Evolutionary conservation across 306 rosid species (phyloP).

Genomic region (Castanospermum australe): DNA sequence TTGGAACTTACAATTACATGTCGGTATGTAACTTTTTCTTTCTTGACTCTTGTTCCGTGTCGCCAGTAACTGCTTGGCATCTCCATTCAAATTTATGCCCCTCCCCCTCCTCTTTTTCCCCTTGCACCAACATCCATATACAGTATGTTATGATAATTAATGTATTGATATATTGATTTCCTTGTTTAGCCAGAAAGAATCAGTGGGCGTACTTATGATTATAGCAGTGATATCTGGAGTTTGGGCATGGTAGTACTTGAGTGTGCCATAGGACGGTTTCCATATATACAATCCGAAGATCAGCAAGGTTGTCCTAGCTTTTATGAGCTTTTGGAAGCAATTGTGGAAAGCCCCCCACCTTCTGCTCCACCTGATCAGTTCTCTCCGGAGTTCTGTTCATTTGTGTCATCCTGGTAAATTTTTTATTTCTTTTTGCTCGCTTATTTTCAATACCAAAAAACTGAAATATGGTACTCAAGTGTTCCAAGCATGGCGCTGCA

Average conservation of each 20-base stretch:
- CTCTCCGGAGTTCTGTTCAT: conserved; percentile 94
- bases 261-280: conserved; percentile 96
- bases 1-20: conserved; percentile 98
- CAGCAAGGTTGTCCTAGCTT: conserved; percentile 89
- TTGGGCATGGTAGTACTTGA: conserved; percentile 96
- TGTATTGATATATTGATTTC: conserved; percentile 30
- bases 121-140: background rate
- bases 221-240: conserved; percentile 97
- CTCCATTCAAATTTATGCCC: background rate
- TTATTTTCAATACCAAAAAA: background rate
- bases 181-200: conserved; percentile 88
- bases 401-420: conserved; percentile 88
- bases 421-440: background rate
- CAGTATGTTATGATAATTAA: background rate
- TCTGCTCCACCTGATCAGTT: conserved; percentile 93
- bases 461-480: background rate
- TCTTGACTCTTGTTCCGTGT: background rate
- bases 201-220: conserved; percentile 86
- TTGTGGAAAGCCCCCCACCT: conserved; percentile 92
- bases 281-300: conserved; percentile 89
- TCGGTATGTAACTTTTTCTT: conserved; percentile 71
- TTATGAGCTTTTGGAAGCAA: conserved; percentile 91
- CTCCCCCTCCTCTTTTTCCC: background rate
- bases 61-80: background rate
- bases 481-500: conserved; percentile 5